A percentile compares a stretch with the other conserved stretches of the same genome.
Conservation (phyloP, 2,329 filamentous ascomycete species). For the Aspergillus transmontanensis region DNA sequence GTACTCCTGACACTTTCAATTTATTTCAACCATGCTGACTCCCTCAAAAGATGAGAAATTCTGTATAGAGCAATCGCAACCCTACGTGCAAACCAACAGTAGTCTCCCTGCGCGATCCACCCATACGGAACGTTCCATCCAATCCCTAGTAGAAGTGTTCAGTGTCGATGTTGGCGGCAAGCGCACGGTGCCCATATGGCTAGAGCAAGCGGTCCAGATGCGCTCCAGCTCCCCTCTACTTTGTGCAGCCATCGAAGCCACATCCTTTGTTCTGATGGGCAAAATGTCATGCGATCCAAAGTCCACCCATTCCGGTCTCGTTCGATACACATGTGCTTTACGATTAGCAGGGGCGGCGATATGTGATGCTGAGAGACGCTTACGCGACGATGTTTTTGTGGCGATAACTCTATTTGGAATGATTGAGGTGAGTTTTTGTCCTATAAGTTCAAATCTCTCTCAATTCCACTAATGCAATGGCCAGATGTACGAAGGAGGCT, state of each 20-base stretch:
- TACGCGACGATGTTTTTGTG: background rate
- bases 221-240: background rate
- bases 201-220: background rate
- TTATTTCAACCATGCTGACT: background rate
- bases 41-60: background rate
- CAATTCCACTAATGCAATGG: background rate
- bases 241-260: background rate
- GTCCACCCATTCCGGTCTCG: background rate
- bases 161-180: background rate
- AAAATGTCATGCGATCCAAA: background rate
- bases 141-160: slow-evolving; percentile 1
- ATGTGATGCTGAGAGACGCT: background rate
- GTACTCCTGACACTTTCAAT: background rate
- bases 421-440: background rate
- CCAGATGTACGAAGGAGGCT: slow-evolving; percentile 1
- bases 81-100: background rate
- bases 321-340: slow-evolving; percentile 2
- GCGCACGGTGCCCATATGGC: background rate
- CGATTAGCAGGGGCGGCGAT: background rate
- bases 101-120: background rate
- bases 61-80: background rate
- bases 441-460: too few species aligned
- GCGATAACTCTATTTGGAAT: background rate
- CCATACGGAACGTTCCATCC: background rate
- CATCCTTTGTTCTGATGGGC: background rate